These are phyloP conservation scores for Pascua guehoae DNA, from an alignment of 1,284 basidiomycete genomes.

Conservation along the genomic window DNA sequence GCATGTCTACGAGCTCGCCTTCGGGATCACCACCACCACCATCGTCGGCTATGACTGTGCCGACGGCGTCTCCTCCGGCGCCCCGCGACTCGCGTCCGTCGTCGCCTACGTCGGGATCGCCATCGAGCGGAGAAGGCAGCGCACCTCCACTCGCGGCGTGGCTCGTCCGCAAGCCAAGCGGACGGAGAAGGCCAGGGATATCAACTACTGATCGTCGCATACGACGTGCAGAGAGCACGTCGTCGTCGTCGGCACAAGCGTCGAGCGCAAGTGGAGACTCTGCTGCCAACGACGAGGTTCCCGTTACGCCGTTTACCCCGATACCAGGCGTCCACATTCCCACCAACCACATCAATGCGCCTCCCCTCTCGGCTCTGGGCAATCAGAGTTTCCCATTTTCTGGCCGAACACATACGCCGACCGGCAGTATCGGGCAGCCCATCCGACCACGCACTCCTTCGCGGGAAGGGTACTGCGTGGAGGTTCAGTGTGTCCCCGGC, in stretches of 20 bases:
- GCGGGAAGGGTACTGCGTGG: slow-evolving; percentile 28
- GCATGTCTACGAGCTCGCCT: too few species aligned
- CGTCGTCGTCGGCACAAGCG: not conserved
- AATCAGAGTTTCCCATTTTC: not conserved
- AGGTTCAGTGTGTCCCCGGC: slow-evolving; percentile 24
- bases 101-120: not conserved
- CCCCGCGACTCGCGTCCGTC: not conserved
- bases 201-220: not conserved
- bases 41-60: not conserved
- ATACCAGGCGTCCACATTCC: not conserved
- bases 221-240: not conserved
- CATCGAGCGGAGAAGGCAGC: not conserved
- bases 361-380: not conserved
- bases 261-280: not conserved
- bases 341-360: not conserved
- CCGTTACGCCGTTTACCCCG: not conserved
- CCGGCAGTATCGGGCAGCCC: not conserved
- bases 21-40: not conserved
- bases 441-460: slow-evolving; percentile 3
- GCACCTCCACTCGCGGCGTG: slow-evolving; percentile 7
- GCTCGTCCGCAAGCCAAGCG: slow-evolving; percentile 15
- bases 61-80: not conserved
- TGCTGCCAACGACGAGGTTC: not conserved
- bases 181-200: not conserved
- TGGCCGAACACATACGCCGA: not conserved